A percentile compares a stretch with the other conserved stretches of the same genome.
These are phyloP conservation scores for Talaromyces nanjingensis DNA, from an alignment of 495 filamentous ascomycete species.

Conservation along the genomic window DNA sequence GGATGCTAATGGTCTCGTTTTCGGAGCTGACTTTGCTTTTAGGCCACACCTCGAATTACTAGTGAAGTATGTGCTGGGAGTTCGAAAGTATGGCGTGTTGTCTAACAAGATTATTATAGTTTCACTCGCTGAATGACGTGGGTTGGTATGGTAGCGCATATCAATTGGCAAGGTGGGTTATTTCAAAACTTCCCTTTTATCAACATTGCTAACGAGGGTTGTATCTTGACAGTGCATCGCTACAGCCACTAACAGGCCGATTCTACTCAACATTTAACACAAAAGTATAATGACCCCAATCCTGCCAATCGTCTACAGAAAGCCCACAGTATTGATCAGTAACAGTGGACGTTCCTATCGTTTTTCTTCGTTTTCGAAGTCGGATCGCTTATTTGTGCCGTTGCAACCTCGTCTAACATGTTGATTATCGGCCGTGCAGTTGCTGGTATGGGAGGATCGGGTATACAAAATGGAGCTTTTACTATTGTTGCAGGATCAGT, in stretches of 20 bases:
- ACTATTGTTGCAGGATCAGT: conserved; percentile 36
- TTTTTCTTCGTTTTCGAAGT: conserved; percentile 27
- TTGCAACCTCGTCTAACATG: conserved; percentile 27
- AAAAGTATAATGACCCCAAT: conserved; percentile 16
- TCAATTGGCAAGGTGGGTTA: conserved; percentile 17
- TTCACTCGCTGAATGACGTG: conserved; percentile 25
- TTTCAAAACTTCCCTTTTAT: neutral
- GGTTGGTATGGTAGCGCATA: conserved; percentile 34
- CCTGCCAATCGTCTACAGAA: neutral
- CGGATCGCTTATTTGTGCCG: conserved; percentile 28
- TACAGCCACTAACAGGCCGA: conserved; percentile 48
- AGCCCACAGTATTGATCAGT: too few relatives aligned
- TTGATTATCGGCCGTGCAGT: conserved; percentile 31
- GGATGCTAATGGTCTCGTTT: neutral
- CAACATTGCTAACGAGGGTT: conserved; percentile 25
- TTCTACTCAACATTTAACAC: conserved; percentile 39
- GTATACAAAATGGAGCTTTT: conserved; percentile 41
- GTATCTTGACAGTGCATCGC: conserved; percentile 21
- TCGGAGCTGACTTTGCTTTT: neutral
- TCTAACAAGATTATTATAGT: conserved; percentile 2
- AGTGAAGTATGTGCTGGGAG: neutral
- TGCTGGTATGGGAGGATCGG: conserved; percentile 26
- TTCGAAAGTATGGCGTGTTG: neutral
- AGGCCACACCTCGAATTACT: neutral
- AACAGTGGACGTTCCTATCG: conserved; percentile 18